Percentiles rank a stretch among this genome's conserved stretches.
phyloP scores from a whole-genome alignment of 2,329 filamentous ascomycete genomes.

The Paecilomyces fulvus region DNA sequence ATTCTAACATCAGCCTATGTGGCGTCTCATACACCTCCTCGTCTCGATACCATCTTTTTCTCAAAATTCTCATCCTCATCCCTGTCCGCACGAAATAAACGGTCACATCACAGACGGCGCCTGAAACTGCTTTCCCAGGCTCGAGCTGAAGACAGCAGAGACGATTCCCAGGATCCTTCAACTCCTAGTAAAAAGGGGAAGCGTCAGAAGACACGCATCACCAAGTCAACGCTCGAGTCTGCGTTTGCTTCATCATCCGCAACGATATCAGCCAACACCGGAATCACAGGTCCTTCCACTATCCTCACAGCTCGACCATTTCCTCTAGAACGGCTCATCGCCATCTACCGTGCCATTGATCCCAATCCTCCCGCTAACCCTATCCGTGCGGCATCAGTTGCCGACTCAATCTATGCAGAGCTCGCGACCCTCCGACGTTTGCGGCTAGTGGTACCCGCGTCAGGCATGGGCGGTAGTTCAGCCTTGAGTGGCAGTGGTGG shows the following conservation, averaged over 20 bases:
- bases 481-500: conserved; percentile 16
- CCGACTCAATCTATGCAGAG: conserved; percentile 38
- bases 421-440: conserved; percentile 39
- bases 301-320: conserved; percentile 36
- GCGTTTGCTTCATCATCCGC: conserved; percentile 32
- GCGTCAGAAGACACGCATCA: conserved; percentile 30
- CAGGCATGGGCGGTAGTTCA: conserved; percentile 22
- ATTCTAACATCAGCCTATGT: conserved; percentile 41
- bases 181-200: conserved; percentile 27
- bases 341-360: conserved; percentile 41
- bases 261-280: conserved; percentile 22
- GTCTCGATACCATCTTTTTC: conserved; percentile 42
- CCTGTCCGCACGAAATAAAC: conserved; percentile 35
- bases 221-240: conserved; percentile 31
- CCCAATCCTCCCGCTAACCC: conserved; percentile 35
- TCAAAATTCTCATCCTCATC: conserved; percentile 40
- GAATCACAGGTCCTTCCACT: conserved; percentile 29
- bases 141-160: conserved; percentile 25
- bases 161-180: conserved; percentile 17
- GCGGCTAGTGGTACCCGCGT: conserved; percentile 37
- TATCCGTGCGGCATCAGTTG: conserved; percentile 25
- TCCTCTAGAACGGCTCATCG: conserved; percentile 37
- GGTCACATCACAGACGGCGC: conserved; percentile 34
- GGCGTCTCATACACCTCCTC: conserved; percentile 38
- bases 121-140: conserved; percentile 33